Evolutionary conservation across 1,139 yeast species (phyloP).

Genomic region (Martiniozyma asiatica): DNA sequence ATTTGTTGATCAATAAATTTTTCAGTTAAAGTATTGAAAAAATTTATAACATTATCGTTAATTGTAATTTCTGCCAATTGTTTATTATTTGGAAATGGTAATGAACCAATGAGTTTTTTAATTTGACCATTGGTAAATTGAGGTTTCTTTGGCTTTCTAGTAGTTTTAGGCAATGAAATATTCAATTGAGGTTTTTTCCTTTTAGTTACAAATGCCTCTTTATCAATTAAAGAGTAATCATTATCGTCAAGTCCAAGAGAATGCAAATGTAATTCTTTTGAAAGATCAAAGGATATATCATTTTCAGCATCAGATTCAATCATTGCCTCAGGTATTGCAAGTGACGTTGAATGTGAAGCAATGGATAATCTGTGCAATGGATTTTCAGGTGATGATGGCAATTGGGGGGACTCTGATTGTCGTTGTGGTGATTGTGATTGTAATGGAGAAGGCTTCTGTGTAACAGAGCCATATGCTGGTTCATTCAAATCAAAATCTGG

Average conservation of each 20-base stretch:
- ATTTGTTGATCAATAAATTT: constrained; percentile 27
- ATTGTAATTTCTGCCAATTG: not conserved
- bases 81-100: constrained; percentile 8
- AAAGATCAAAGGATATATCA: constrained; percentile 13
- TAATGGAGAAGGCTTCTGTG: too few relatives aligned
- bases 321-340: constrained; percentile 23
- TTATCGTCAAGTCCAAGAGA: too few relatives aligned
- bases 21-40: constrained; percentile 18
- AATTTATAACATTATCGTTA: not conserved
- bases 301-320: constrained; percentile 18
- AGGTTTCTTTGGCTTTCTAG: not conserved
- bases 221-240: constrained; percentile 8
- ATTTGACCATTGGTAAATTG: constrained; percentile 11
- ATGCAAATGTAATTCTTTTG: too few relatives aligned
- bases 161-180: not conserved
- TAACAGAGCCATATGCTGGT: too few relatives aligned
- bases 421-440: too few relatives aligned
- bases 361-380: too few relatives aligned
- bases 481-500: too few relatives aligned
- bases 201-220: constrained; percentile 4
- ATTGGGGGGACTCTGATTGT: too few relatives aligned
- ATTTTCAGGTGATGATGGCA: too few relatives aligned
- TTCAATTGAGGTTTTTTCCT: constrained; percentile 1
- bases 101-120: constrained; percentile 10
- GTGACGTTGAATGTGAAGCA: too few relatives aligned